Evolutionary conservation across 2,329 filamentous ascomycete species (phyloP), one percentile per base, ranked within the genome.

Genomic region (Sordariomycetes sp.): DNA sequence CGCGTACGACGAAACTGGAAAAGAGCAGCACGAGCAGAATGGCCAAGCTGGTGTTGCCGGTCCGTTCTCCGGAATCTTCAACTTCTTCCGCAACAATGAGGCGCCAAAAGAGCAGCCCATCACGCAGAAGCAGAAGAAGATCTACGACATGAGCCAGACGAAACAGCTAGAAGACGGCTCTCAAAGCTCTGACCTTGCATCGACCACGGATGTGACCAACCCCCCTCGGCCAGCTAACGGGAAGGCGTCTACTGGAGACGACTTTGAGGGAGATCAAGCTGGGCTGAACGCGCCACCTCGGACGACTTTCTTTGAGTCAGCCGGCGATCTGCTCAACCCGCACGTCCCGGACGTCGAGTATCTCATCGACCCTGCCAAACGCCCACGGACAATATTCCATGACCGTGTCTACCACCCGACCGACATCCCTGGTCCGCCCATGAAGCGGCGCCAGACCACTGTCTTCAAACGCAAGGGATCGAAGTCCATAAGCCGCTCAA

Each of bases 301-400:
- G 47, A 96, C 92, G 1, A 93, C 86, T 0, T 83, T 98, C 42
- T 94, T 98, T 39, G 92, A 98, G 60, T 88, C 90, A 5, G 92
- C 92, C 1, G 86, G 87, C 9, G 90, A 98, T 55, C 64, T 98
- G 4, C 72, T 98, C 26, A 93, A 90, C 53, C 92, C 92, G 5
- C 90, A 87, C 31, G 61, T 96, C 21, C 90, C 92, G 12, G 73
- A 83, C 0, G 67, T 75, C 4, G 80, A 87, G 29, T 98, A 86
- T 56, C 67, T 98, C 24, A 73, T 88, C 33, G 83, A 96, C 46
- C 90, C 92, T 7, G 70, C 79, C 2, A 81, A 76, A 33, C 80
- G 92, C 12, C 79, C 86, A 1, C 76, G 86, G 30, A 90, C 90
- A 2, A 98, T 98, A 39, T 96, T 96, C 58, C 92, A 98, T 55